Conservation (phyloP, 2,329 filamentous ascomycete species). For the Aspergillus pseudotamarii region DNA sequence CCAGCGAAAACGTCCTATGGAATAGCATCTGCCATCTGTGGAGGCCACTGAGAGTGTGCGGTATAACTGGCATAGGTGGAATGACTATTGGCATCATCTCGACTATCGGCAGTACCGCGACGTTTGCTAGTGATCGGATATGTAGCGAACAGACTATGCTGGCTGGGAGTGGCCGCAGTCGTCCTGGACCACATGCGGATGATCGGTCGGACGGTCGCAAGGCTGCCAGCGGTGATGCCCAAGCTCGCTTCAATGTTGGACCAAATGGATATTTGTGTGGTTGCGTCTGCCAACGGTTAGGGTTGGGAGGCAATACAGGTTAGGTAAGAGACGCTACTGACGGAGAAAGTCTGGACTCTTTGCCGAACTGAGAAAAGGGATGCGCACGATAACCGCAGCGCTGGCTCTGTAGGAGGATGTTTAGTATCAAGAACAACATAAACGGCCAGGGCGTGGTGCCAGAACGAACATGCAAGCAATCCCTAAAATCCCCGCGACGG, state of each 20-base stretch:
- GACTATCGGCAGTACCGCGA: not conserved
- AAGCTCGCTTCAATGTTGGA: slow-evolving; percentile 36
- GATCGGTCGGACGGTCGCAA: slow-evolving; percentile 29
- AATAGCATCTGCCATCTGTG: not conserved
- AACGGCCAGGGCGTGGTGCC: not conserved
- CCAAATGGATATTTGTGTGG: slow-evolving; percentile 46
- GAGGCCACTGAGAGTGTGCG: not conserved
- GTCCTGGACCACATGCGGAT: not conserved
- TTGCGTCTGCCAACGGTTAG: slow-evolving; percentile 34
- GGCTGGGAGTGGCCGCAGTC: not conserved
- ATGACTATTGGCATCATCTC: not conserved
- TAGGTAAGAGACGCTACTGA: slow-evolving; percentile 10
- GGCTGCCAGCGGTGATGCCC: slow-evolving; percentile 38
- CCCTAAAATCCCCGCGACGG: slow-evolving; percentile 54
- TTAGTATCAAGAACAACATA: not conserved
- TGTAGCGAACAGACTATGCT: not conserved
- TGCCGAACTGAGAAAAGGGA: slow-evolving; percentile 20
- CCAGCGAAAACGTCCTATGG: not conserved
- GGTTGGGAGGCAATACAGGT: not conserved
- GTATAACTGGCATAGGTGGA: not conserved
- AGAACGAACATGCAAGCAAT: slow-evolving; percentile 53
- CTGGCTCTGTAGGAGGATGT: slow-evolving; percentile 15
- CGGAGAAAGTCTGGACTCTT: slow-evolving; percentile 28
- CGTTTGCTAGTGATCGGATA: not conserved
- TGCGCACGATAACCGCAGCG: slow-evolving; percentile 27